Base-by-base conservation (phyloP, 2,329 filamentous ascomycete genomes). In the Aspergillus felis region DNA sequence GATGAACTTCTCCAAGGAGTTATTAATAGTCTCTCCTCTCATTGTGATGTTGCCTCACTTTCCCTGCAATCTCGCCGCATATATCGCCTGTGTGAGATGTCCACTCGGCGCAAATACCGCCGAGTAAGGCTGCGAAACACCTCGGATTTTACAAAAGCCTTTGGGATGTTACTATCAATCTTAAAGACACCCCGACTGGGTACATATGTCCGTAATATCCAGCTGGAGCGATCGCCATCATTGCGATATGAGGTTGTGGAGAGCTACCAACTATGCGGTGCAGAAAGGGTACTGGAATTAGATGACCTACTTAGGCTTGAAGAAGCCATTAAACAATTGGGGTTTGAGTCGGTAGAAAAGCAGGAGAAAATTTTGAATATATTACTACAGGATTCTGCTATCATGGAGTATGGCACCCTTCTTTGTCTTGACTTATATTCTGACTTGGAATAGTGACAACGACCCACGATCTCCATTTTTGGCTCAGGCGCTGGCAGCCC, bases 41-140 rank as follows among this genome's bases (percentile, higher is more conserved):
- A 41, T 41, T 1, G 35, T n/a, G 35, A 41, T 41, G 35, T 41
- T n/a, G 14, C 35, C 14, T 41, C 12, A 41, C 35, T 41, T 41
- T 41, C 35, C 12, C 14, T n/a, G 35, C 35, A 41, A 41, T 41
- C 14, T 41, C 35, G 35, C 35, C 35, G 35, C 7, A 41, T 41
- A n/a, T 3, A n/a, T 41, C 35, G 14, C 35, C 35, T 41, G 35
- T 41, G 35, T 41, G 35, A 41, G 35, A 41, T 41, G 35, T 53
- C 25, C 41, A 47, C 22, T 53, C 51, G 22, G 7, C 51, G 20
- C 24, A 53, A 41, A 53, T 44, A 24, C 51, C 41, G 29, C 28
- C 22, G 35, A 44, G 14, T 17, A 24, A 25, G 51, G 29, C 35
- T 53, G 17, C 24, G 51, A 41, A 53, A 29, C 27, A 71, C 35